Evolutionary conservation across 805 yeast genomes (phyloP).

Genomic region (Phaffomyces thermotolerans): DNA sequence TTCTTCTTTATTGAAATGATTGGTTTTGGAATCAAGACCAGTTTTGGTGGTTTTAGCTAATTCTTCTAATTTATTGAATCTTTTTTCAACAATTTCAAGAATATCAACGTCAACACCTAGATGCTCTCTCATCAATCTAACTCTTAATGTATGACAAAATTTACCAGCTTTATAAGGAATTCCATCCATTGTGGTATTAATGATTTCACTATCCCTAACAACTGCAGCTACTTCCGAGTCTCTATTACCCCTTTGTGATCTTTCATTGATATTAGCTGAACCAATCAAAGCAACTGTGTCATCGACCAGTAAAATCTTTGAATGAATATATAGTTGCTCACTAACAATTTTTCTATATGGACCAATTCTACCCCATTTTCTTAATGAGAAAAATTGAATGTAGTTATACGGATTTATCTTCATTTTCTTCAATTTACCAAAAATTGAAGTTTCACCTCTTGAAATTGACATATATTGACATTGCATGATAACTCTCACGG

Average conservation of each 20-base stretch:
- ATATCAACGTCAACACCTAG: slow-evolving; percentile 88
- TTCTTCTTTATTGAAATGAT: slow-evolving; percentile 29
- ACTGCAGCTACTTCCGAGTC: slow-evolving; percentile 93
- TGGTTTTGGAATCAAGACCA: slow-evolving; percentile 35
- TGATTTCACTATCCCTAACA: slow-evolving; percentile 72
- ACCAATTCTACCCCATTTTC: slow-evolving; percentile 96
- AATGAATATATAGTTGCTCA: slow-evolving; percentile 91
- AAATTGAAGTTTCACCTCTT: slow-evolving; percentile 82
- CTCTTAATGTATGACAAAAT: slow-evolving; percentile 83
- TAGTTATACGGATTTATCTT: slow-evolving; percentile 89
- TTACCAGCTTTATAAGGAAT: slow-evolving; percentile 72
- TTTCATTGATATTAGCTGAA: slow-evolving; percentile 93
- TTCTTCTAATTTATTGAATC: slow-evolving; percentile 40
- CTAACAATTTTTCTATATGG: slow-evolving; percentile 65
- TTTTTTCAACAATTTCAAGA: slow-evolving; percentile 72
- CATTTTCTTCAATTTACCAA: slow-evolving; percentile 66
- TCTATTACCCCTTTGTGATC: slow-evolving; percentile 90
- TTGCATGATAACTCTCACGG: slow-evolving; percentile 94
- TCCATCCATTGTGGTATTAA: slow-evolving; percentile 70
- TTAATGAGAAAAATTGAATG: slow-evolving; percentile 81
- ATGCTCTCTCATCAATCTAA: slow-evolving; percentile 94
- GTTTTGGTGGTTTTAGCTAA: slow-evolving; percentile 24
- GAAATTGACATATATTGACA: slow-evolving; percentile 93
- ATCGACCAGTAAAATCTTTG: slow-evolving; percentile 86
- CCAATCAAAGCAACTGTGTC: slow-evolving; percentile 93